phyloP scores from a whole-genome alignment of 148 eudicot genomes.

The Limonium bicolor region DNA sequence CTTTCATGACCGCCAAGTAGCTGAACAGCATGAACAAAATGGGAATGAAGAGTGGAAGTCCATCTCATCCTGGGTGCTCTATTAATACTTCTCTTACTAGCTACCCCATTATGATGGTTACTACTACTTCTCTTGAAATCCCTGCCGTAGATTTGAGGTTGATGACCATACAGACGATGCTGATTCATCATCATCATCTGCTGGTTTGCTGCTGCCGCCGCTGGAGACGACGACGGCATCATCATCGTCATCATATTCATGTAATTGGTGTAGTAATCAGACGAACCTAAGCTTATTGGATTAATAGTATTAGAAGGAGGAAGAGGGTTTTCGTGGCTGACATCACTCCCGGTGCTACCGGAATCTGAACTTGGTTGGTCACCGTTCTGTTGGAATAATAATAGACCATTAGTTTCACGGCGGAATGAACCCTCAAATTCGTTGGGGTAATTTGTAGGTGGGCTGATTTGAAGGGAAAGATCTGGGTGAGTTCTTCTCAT shows the following conservation, averaged over 20 bases:
- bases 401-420: constrained; percentile 6
- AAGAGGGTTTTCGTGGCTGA: constrained; percentile 28
- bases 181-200: background rate
- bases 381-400: background rate
- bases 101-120: background rate
- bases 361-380: constrained; percentile 23
- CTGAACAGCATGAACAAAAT: constrained; percentile 92
- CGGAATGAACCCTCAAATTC: background rate
- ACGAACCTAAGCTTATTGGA: background rate
- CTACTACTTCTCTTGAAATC: constrained; percentile 38
- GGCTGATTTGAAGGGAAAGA: constrained; percentile 70
- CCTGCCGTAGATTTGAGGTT: constrained; percentile 31
- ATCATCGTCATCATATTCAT: constrained; percentile 18
- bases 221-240: background rate
- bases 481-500: constrained; percentile 12
- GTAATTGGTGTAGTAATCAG: constrained; percentile 13
- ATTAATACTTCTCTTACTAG: constrained; percentile 31
- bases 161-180: background rate
- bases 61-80: constrained; percentile 96
- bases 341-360: constrained; percentile 15
- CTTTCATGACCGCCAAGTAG: constrained; percentile 97
- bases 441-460: constrained; percentile 17
- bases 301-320: background rate
- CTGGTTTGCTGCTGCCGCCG: background rate
- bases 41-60: constrained; percentile 95